Evolutionary conservation across 225 moss, liverwort and hornwort species (phyloP), one percentile per base, ranked within the genome.

Genomic region (Thuidium tamariscinum): DNA sequence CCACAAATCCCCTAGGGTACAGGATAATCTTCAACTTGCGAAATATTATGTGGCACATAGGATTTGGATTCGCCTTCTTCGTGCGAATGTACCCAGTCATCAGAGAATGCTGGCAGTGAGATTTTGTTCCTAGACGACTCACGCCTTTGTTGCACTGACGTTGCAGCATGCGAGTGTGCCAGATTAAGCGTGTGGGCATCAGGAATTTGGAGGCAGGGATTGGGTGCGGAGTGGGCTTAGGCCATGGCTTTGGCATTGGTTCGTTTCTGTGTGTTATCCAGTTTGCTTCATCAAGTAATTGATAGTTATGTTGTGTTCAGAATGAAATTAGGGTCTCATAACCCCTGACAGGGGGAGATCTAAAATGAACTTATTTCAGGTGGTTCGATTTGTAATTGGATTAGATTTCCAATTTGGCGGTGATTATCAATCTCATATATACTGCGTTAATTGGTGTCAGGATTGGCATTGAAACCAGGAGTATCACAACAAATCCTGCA

Each of bases 201-300:
- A 94, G 90, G 91, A 94, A 94, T 54, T 87, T 94, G 88, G 91
- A 94, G 87, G 93, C 93, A 30, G 93, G 93, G 75, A 91, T 94
- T 71, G 92, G 93, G 73, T 94, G 93, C 74, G 93, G 93, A 88
- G 93, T 94, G 85, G 93, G 93, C 82, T 37, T 94, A n/a, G 93
- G 93, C 85, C 92, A 94, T 91, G 93, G 93, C 88, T 94, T 94
- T 84, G 93, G 93, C 85, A 87, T 92, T 68, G 93, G 93, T 94
- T 88, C 80, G 93, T 94, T 84, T 92, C 88, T 80, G 14, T 82
- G 54, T 82, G 42, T 79, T 48, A n/a, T 81, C 62, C 49, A 74
- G 4, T 14, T 64, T 46, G 23, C 22, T 78, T 69, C 39, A 75
- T 88, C 60, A 66, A 83, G 76, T 42, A 39, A 55, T n/a, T 74